Evolutionary conservation across 2,329 filamentous ascomycete genomes (phyloP), one percentile per base, ranked within the genome.

Genomic region (Neoarthrinium moseri): DNA sequence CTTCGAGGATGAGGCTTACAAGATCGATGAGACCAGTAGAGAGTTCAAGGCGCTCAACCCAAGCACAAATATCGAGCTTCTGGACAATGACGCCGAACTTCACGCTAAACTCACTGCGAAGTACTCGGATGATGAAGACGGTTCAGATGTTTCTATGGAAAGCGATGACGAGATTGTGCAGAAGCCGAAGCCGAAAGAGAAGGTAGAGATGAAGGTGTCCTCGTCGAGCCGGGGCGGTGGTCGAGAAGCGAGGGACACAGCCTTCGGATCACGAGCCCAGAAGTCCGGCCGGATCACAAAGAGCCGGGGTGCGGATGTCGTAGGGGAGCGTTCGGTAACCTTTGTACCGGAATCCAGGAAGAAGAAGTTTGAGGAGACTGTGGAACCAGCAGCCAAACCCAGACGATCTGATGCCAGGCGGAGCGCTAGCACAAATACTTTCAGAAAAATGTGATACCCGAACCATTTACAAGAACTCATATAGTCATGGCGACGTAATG

Each of bases 1-100:
- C 51, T 99, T 97, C 71, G 86, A 96, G 62, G 90, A 97, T 64
- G 87, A 91, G 58, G 91, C 95, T 47, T 97, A 96, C 66, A 81
- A 81, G 57, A 88, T 99, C 48, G 92, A 99, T 65, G 94, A 99
- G 70, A 86, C 73, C 30, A 95, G 86, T 52, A 78, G 83, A 58
- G 92, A 97, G 65, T 99, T 95, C 74, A 81, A 84, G 48, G 78
- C 86, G 36, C 83, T 95, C 68, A 99, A 99, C 63, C 90, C 94
- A 4, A 95, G 89, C 66, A 94, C 89, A 6, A 80, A 72, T 4
- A 59, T 72, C n/a, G 62, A 73, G 35, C 45, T 57, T 51, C 42
- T 57, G 48, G 35, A 58, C 51, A 47, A 54, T 33, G 53, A 47
- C 59, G 66, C 36, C 63, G n/a, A n/a, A n/a, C n/a, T n/a, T n/a